Conservation (phyloP, 2,329 filamentous ascomycete genomes). For the Pseudogymnoascus sp. region DNA sequence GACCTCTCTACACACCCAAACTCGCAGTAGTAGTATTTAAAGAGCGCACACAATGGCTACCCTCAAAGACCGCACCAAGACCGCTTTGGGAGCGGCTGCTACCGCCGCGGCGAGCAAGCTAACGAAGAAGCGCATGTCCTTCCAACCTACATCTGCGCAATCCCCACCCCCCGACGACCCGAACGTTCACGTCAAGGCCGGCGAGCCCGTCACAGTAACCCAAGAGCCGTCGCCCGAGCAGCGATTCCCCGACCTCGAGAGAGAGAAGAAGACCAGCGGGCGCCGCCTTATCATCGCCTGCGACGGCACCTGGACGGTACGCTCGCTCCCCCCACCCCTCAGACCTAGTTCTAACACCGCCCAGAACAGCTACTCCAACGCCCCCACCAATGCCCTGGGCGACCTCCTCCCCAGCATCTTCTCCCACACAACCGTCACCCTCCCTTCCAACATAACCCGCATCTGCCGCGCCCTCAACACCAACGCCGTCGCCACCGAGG, state of each 20-base stretch:
- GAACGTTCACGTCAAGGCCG: not conserved
- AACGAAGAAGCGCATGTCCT: not conserved
- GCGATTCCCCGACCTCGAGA: not conserved
- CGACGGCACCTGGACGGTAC: conserved; percentile 27
- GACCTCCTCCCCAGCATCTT: not conserved
- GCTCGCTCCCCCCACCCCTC: not conserved
- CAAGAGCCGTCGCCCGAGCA: not conserved
- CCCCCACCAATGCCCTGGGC: not conserved
- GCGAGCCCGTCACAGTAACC: not conserved
- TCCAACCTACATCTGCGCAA: not conserved
- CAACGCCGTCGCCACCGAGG: conserved; percentile 36
- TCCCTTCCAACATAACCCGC: conserved; percentile 54
- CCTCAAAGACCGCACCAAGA: conserved; percentile 7
- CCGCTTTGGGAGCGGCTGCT: not conserved
- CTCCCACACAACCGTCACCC: not conserved
- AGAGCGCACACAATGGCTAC: not conserved
- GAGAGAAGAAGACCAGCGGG: not conserved
- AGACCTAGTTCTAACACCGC: not conserved
- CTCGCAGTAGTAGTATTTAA: not conserved
- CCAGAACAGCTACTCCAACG: conserved; percentile 5
- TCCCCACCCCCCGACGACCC: not conserved
- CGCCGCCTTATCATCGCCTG: conserved; percentile 26
- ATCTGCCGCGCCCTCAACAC: conserved; percentile 51
- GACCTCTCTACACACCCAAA: not conserved
- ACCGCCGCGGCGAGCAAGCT: not conserved